phyloP scores from a whole-genome alignment of 495 filamentous ascomycete species.

The Lentithecium fluviatile region DNA sequence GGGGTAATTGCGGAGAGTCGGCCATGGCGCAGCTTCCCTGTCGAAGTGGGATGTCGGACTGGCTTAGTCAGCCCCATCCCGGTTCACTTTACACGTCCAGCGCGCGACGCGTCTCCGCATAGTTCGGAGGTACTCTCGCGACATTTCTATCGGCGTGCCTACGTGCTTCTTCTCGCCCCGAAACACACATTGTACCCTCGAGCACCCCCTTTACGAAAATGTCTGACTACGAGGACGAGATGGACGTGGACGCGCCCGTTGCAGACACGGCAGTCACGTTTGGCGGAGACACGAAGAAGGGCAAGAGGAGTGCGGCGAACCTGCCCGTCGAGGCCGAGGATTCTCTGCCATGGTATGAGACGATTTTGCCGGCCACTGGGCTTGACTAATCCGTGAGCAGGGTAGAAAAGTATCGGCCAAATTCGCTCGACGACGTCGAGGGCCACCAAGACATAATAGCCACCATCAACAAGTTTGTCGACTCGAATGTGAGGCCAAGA shows the following conservation, averaged over 20 bases:
- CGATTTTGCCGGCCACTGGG: background rate
- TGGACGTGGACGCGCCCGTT: constrained; percentile 68
- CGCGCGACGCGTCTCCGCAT: background rate
- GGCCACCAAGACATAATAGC: constrained; percentile 97
- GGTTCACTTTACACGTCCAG: constrained; percentile 30
- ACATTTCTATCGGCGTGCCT: background rate
- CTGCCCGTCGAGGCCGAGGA: constrained; percentile 92
- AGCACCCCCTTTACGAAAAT: constrained; percentile 49
- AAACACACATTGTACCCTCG: background rate
- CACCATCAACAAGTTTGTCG: constrained; percentile 96
- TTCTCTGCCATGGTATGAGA: constrained; percentile 79
- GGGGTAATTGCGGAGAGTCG: background rate
- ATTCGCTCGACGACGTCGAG: constrained; percentile 84
- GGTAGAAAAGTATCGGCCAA: constrained; percentile 98
- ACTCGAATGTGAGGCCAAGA: constrained; percentile 65
- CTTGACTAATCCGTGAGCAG: constrained; percentile 46
- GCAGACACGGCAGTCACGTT: constrained; percentile 59
- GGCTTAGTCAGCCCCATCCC: background rate
- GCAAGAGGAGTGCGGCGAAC: constrained; percentile 88
- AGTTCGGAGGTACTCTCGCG: too few relatives aligned
- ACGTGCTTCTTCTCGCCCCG: too few relatives aligned
- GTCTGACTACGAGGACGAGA: constrained; percentile 86
- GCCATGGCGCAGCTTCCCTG: too few relatives aligned
- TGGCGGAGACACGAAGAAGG: constrained; percentile 65
- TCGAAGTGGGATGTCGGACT: constrained; percentile 2